Base-by-base conservation (phyloP, 2,329 filamentous ascomycete genomes). In the Corniculantispora saksenae region DNA sequence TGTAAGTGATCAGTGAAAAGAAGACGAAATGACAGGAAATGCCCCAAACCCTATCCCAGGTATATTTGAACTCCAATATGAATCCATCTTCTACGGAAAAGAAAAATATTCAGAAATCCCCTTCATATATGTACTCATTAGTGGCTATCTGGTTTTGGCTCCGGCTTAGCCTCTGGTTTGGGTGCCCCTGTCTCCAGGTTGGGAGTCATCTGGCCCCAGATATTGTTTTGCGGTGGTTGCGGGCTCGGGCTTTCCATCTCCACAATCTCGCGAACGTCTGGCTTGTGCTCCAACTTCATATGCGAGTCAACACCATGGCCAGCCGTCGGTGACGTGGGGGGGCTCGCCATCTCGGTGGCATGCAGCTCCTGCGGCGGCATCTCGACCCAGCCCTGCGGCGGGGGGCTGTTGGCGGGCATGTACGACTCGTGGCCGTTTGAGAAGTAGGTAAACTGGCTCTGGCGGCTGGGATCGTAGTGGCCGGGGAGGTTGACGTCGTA, bases 241-340 rank as follows among this genome's bases (percentile, higher is more conserved):
- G 61, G 61, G 29, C 61, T 63, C 9, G 61, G 61, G 29, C 61
- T 63, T 19, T 56, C 61, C 61, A 63, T 63, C 21, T 63, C 61
- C 1, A 55, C 29, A 29, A 55, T n/a, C 15, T 57, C 17, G 1
- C 53, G 43, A 29, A 63, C 10, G 29, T 63, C 53, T n/a, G 59
- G 59, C 35, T 53, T 61, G 25, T 53, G 53, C 19, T 50, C 48
- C 12, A 19, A 21, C 59, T 61, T 61, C 17, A 19, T 27, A 25
- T 45, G 47, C 45, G 57, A 27, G 45, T 21, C 57, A 12, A n/a
- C 3, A 3, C 13, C 43, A 6, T 25, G 9, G 19, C n/a, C 29
- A 12, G 19, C 9, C 2, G 15, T 23, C 61, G 61, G 61, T 9
- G 61, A 51, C 23, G 40, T 19, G 17, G 53, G 53, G 2, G 29